A percentile compares a stretch with the other conserved stretches of the same genome.
These are phyloP conservation scores for Russula foetens DNA, from an alignment of 768 basidiomycete genomes.

Conservation along the genomic window DNA sequence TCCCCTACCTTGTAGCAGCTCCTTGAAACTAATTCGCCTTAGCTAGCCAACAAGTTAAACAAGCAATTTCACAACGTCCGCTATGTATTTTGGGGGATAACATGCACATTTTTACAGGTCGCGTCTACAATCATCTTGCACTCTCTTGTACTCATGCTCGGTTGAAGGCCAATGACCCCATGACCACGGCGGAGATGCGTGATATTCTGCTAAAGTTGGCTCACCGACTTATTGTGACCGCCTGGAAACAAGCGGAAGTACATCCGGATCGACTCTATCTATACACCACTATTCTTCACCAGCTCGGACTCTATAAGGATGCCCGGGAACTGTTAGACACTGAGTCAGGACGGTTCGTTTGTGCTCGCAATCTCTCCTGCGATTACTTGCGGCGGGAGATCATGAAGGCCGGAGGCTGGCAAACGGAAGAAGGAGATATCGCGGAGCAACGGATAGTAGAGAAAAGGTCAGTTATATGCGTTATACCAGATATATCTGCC, in stretches of 20 bases:
- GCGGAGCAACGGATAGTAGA: constrained; percentile 54
- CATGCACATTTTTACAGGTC: constrained; percentile 75
- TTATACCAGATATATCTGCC: neutral
- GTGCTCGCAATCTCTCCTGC: constrained; percentile 61
- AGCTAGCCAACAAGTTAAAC: constrained; percentile 77
- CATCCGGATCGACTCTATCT: constrained; percentile 73
- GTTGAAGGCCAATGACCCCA: constrained; percentile 59
- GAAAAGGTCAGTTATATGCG: constrained; percentile 39
- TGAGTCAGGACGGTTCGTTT: constrained; percentile 60
- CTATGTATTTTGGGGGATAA: constrained; percentile 78
- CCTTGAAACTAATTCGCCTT: constrained; percentile 1
- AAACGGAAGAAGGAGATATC: constrained; percentile 51
- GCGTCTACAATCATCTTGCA: neutral
- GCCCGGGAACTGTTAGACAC: constrained; percentile 60
- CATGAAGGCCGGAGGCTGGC: constrained; percentile 47
- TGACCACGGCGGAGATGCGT: constrained; percentile 55
- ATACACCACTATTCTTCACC: constrained; percentile 61
- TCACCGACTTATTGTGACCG: constrained; percentile 59
- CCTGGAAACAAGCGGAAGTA: constrained; percentile 52
- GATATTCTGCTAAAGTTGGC: constrained; percentile 69
- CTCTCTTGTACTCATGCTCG: neutral
- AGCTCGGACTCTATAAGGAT: constrained; percentile 61
- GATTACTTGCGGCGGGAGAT: constrained; percentile 71
- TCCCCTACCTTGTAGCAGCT: neutral
- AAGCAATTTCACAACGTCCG: constrained; percentile 78